A percentile compares a stretch with the other conserved stretches of the same genome.
These are phyloP conservation scores for Pythium dissimile DNA, from an alignment of 352 stramenopile species.

Conservation along the genomic window DNA sequence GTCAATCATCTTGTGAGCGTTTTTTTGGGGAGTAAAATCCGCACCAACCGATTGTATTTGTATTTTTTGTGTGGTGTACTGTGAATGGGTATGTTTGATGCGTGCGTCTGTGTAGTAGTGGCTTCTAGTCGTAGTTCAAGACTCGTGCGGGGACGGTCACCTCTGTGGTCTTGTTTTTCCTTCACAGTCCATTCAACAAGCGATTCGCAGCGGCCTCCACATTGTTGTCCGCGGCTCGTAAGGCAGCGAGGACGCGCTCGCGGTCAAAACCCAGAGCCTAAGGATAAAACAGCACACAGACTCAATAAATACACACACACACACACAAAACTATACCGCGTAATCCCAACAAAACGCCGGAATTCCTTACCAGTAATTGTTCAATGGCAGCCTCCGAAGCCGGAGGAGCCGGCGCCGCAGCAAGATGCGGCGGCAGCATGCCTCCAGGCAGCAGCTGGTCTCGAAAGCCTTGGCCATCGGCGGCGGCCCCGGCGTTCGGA, in stretches of 20 bases:
- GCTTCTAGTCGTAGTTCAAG: not conserved
- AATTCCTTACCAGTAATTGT: constrained; percentile 61
- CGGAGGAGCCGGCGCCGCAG: constrained; percentile 49
- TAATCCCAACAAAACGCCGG: not conserved
- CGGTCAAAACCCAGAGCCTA: constrained; percentile 68
- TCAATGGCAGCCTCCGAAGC: constrained; percentile 74
- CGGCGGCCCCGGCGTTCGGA: constrained; percentile 11
- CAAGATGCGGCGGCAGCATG: constrained; percentile 53
- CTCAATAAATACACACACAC: not conserved
- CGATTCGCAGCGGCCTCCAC: constrained; percentile 85
- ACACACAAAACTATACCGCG: not conserved
- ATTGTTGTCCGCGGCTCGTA: constrained; percentile 80
- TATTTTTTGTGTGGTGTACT: too few species aligned
- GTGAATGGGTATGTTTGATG: not conserved
- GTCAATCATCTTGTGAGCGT: too few species aligned
- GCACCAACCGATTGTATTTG: too few species aligned
- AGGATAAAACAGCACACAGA: not conserved
- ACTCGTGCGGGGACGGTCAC: not conserved
- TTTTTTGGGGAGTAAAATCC: not conserved
- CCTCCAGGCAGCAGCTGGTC: constrained; percentile 76
- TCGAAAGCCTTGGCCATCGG: constrained; percentile 62
- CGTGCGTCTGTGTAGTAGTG: not conserved
- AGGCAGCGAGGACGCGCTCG: constrained; percentile 59
- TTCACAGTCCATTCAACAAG: constrained; percentile 66
- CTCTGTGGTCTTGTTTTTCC: not conserved